Evolutionary conservation across 371 early-diverging fungal genomes (phyloP), one percentile per base, ranked within the genome.

Genomic region (Cladochytrium tenue): DNA sequence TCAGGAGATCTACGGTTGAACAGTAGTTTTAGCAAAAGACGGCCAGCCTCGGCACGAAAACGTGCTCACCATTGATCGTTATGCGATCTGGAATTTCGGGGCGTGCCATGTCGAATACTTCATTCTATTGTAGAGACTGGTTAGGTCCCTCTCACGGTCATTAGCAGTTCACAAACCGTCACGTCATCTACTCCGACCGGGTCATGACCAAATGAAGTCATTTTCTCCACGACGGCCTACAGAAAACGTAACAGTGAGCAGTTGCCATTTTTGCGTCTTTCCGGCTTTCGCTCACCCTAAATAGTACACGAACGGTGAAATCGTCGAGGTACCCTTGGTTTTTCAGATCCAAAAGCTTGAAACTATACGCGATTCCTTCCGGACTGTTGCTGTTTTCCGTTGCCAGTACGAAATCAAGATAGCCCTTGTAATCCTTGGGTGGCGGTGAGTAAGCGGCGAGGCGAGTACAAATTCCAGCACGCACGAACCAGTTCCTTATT

Each of bases 31-130:
- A n/a, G n/a, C n/a, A n/a, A n/a, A n/a, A n/a, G n/a, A n/a, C n/a
- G n/a, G n/a, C n/a, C n/a, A n/a, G n/a, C n/a, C n/a, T n/a, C n/a
- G n/a, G n/a, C n/a, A n/a, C n/a, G n/a, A n/a, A n/a, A n/a, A n/a
- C n/a, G n/a, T n/a, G n/a, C 58, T 32, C 27, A 73, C 76, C 80
- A 35, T 76, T 60, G 20, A 77, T 60, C n/a, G 74, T 74, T 26
- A 81, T 81, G 13, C 31, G n/a, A 5, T 60, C 17, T 3, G 52
- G 25, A 26, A 58, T 35, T 27, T 27, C 50, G 1, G 81, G 78
- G 62, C 78, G 73, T 0, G 76, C 83, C 82, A 84, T 84, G 59
- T 84, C 85, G 67, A 82, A 82, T 5, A 84, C 68, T 62, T 84
- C 85, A 62, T 80, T 79, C 77, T 77, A 51, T 1, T 15, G 2